Base-by-base conservation (phyloP, 345 rosid genomes). In the Gossypium thurberi region DNA sequence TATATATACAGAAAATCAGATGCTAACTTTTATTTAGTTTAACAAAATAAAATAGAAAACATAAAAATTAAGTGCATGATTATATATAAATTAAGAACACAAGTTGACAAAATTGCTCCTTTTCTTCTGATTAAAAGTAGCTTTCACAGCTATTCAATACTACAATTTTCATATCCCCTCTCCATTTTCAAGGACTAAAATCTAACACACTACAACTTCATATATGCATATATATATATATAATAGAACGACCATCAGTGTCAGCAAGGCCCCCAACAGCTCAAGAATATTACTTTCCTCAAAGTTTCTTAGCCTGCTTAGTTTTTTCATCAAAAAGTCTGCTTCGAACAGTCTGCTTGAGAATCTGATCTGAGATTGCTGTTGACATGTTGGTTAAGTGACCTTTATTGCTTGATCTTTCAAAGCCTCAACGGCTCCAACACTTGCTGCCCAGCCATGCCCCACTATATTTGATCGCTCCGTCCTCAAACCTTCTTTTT, bases 231-330 rank as follows among this genome's bases (percentile, higher is more conserved):
- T 48, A 12, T 13, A 48, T 13, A 48, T 15, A 14, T 12, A 50
- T 13, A 28, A 62, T 17, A 64, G 10, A 18, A 43, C 13, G 44
- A 10, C 10, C 26, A 43, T 61, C 66, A 33, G 13, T 44, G 2
- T 65, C 71, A 85, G 23, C 65, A 78, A 42, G 91, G 87, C 79
- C 89, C 88, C 92, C 88, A 88, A 69, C 88, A 88, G 72, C 88
- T 86, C 78, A 88, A 82, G 75, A 83, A 84, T 88, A 88, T 84
- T 69, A 84, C 84, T 63, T 66, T 86, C 70, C 85, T 72, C 46
- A 88, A 47, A 0, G 91, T 80, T 65, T 84, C 71, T 87, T 86
- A 1, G 83, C 71, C 13, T 70, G 71, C 43, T 71, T 71, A 3
- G 73, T 33, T 76, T 76, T 86, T 76, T 85, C 89, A 42, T 66